Conservation (phyloP, 2,329 filamentous ascomycete species). For the Bimuria novae-zelandiae region DNA sequence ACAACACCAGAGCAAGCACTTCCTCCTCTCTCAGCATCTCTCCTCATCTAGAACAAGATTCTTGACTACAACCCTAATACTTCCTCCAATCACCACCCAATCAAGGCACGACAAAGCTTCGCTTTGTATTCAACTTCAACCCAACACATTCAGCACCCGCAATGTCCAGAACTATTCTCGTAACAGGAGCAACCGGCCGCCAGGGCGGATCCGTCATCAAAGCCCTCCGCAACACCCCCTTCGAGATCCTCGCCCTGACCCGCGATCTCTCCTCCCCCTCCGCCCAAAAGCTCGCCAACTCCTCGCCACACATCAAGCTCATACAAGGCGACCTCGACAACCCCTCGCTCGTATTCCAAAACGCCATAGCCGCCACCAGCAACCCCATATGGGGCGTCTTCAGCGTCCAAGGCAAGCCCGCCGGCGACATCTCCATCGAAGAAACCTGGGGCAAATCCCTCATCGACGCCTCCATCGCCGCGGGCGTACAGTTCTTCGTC, state of each 20-base stretch:
- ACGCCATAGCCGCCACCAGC: slow-evolving; percentile 39
- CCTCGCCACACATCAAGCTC: slow-evolving; percentile 55
- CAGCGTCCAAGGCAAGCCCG: slow-evolving; percentile 40
- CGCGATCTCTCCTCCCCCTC: slow-evolving; percentile 54
- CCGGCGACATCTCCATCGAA: slow-evolving; percentile 29
- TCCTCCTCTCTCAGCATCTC: neutral
- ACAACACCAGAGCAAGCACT: too few relatives aligned
- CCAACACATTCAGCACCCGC: too few relatives aligned
- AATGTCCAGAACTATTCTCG: slow-evolving; percentile 43
- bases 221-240: slow-evolving; percentile 40
- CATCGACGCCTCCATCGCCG: slow-evolving; percentile 34
- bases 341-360: slow-evolving; percentile 53
- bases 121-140: too few relatives aligned
- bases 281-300: slow-evolving; percentile 52
- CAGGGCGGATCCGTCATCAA: slow-evolving; percentile 48
- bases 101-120: too few relatives aligned
- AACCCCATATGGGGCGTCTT: slow-evolving; percentile 34
- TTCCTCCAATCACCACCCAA: too few relatives aligned
- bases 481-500: slow-evolving; percentile 41
- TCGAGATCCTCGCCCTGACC: slow-evolving; percentile 61
- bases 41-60: too few relatives aligned
- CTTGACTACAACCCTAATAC: too few relatives aligned
- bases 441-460: slow-evolving; percentile 41
- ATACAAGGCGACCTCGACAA: slow-evolving; percentile 60
- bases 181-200: slow-evolving; percentile 51